phyloP scores from a whole-genome alignment of 2,329 filamentous ascomycete genomes.

The Phoma herbarum region DNA sequence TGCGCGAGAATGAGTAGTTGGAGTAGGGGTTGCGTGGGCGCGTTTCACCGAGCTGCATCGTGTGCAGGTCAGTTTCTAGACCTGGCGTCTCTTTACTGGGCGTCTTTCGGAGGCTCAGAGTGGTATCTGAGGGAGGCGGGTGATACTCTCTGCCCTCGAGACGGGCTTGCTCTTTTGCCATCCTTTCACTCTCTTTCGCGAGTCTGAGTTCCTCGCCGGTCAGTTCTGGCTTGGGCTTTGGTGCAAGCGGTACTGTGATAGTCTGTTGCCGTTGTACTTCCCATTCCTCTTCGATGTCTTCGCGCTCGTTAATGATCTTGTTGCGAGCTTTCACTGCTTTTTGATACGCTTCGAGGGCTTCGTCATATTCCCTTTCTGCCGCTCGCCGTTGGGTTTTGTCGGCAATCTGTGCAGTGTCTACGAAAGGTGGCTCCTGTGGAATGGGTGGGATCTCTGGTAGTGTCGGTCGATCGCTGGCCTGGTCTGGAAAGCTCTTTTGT shows the following conservation, averaged over 20 bases:
- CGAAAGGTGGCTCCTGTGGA: slow-evolving; percentile 63
- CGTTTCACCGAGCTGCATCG: slow-evolving; percentile 30
- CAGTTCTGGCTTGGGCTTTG: slow-evolving; percentile 31
- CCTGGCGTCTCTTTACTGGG: slow-evolving; percentile 21
- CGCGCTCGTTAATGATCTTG: slow-evolving; percentile 69
- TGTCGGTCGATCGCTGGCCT: slow-evolving; percentile 17
- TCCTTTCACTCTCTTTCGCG: slow-evolving; percentile 32
- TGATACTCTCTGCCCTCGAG: slow-evolving; percentile 32
- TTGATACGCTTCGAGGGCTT: slow-evolving; percentile 70
- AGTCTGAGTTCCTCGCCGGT: slow-evolving; percentile 33
- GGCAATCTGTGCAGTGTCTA: slow-evolving; percentile 66
- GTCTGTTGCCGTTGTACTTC: slow-evolving; percentile 49
- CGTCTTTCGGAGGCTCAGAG: slow-evolving; percentile 6
- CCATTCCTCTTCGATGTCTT: slow-evolving; percentile 63
- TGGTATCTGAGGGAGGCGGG: slow-evolving; percentile 28
- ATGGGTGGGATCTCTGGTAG: slow-evolving; percentile 60
- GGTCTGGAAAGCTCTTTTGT: slow-evolving; percentile 2
- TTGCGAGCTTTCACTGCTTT: slow-evolving; percentile 72
- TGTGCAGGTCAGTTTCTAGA: slow-evolving; percentile 35
- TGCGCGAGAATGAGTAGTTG: slow-evolving; percentile 45
- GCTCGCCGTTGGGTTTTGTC: slow-evolving; percentile 73
- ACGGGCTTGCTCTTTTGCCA: slow-evolving; percentile 17
- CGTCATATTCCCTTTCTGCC: slow-evolving; percentile 73
- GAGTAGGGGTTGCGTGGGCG: slow-evolving; percentile 31
- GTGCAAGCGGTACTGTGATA: slow-evolving; percentile 36